Evolutionary conservation across 345 rosid genomes (phyloP).

Genomic region (Salix arbutifolia): DNA sequence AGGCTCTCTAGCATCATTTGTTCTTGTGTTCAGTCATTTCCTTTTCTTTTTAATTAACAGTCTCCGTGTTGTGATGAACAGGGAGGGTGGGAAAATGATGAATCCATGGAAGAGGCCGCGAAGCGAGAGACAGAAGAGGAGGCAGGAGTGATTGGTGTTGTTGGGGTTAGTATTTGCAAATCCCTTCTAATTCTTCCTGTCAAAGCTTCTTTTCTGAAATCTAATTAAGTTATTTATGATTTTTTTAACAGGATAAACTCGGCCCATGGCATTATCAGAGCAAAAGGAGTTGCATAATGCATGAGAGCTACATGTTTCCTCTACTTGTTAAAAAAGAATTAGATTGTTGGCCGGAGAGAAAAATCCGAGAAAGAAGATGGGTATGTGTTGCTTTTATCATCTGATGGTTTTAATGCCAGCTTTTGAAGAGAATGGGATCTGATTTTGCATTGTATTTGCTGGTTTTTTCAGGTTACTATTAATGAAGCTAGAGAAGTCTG

Average conservation of each 20-base stretch:
- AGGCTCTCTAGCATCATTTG: not conserved
- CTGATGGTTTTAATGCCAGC: not conserved
- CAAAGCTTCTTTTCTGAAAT: not conserved
- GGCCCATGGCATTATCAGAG: constrained; percentile 54
- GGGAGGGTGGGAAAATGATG: constrained; percentile 69
- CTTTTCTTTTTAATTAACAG: not conserved
- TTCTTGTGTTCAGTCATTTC: not conserved
- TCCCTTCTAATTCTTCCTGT: not conserved
- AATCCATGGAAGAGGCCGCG: constrained; percentile 52
- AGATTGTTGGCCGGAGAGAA: constrained; percentile 50
- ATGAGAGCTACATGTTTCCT: constrained; percentile 52
- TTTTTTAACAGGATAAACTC: constrained; percentile 27
- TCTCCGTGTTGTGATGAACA: not conserved
- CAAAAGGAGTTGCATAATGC: constrained; percentile 44
- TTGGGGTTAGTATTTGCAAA: constrained; percentile 29
- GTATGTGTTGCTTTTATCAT: constrained; percentile 19
- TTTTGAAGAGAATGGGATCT: not conserved
- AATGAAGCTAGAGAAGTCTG: constrained; percentile 48
- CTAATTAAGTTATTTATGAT: not conserved
- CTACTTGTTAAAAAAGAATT: constrained; percentile 42
- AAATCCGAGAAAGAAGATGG: constrained; percentile 45
- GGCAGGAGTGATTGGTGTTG: constrained; percentile 51
- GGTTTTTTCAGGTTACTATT: constrained; percentile 28
- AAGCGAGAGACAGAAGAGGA: constrained; percentile 52
- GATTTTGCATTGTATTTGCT: not conserved